Evolutionary conservation across 345 rosid species (phyloP).

Genomic region (Heritiera littoralis): DNA sequence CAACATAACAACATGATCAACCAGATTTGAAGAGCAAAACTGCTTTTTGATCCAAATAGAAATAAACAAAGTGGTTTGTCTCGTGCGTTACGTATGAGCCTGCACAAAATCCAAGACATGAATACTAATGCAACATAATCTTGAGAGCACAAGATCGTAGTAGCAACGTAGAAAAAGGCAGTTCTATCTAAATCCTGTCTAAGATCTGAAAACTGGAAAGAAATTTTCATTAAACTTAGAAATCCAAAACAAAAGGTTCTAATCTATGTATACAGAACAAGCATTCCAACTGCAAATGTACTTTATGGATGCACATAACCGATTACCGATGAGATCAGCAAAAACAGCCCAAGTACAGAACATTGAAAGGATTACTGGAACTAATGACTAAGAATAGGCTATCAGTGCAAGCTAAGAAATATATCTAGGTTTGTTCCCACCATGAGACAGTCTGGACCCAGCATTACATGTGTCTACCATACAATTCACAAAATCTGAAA

Average conservation of each 20-base stretch:
- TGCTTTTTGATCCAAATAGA: conserved; percentile 90
- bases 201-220: not conserved
- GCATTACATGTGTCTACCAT: not conserved
- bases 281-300: not conserved
- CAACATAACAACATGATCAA: conserved; percentile 23
- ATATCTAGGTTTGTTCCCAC: not conserved
- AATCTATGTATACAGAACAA: not conserved
- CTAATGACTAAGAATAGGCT: not conserved
- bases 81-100: conserved; percentile 97
- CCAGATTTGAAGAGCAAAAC: conserved; percentile 95
- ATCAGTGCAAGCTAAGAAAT: not conserved
- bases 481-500: not conserved
- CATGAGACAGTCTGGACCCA: not conserved
- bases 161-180: not conserved
- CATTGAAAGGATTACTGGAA: not conserved
- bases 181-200: not conserved
- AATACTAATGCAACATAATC: conserved; percentile 6
- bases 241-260: not conserved
- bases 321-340: not conserved
- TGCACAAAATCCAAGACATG: conserved; percentile 30
- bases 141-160: not conserved
- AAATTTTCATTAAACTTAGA: not conserved
- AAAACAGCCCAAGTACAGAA: not conserved
- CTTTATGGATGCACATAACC: not conserved
- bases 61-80: conserved; percentile 93